Percentiles rank a stretch among this genome's conserved stretches.
Evolutionary conservation across 495 filamentous ascomycete genomes (phyloP).

Genomic region (Clavariopsis aquatica): DNA sequence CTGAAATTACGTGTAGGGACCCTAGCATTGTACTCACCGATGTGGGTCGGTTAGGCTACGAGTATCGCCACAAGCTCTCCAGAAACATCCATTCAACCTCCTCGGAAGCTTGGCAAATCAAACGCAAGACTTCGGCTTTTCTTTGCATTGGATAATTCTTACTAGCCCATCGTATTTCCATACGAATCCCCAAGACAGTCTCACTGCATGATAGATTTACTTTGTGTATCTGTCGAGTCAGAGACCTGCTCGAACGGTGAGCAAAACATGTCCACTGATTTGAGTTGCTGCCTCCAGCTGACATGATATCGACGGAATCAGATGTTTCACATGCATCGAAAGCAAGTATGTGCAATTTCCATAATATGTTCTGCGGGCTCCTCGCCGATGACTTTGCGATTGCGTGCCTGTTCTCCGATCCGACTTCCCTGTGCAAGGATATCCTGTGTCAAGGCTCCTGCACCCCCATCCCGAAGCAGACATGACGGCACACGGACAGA

Average conservation of each 20-base stretch:
- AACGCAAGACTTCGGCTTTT: not conserved
- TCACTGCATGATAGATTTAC: not conserved
- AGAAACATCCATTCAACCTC: not conserved
- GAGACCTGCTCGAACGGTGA: not conserved
- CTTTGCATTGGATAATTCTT: not conserved
- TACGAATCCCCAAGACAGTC: not conserved
- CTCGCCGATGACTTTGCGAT: not conserved
- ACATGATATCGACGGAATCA: not conserved
- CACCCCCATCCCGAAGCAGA: slow-evolving; percentile 64
- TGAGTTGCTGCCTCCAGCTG: not conserved
- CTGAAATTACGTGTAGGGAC: too few species aligned
- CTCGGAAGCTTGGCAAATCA: not conserved
- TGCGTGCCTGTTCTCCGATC: not conserved
- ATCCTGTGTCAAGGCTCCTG: slow-evolving; percentile 57
- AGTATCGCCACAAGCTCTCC: too few species aligned
- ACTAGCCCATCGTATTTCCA: not conserved
- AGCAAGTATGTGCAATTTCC: not conserved
- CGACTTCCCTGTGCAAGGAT: not conserved
- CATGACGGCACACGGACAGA: slow-evolving; percentile 51
- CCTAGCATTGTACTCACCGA: too few species aligned
- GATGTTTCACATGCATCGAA: not conserved
- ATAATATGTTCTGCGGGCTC: not conserved
- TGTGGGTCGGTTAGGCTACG: too few species aligned
- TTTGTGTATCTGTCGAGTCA: not conserved
- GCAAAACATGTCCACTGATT: not conserved